These are phyloP conservation scores for Carex parvula DNA, from an alignment of 176 grass and related monocot species.

Conservation along the genomic window DNA sequence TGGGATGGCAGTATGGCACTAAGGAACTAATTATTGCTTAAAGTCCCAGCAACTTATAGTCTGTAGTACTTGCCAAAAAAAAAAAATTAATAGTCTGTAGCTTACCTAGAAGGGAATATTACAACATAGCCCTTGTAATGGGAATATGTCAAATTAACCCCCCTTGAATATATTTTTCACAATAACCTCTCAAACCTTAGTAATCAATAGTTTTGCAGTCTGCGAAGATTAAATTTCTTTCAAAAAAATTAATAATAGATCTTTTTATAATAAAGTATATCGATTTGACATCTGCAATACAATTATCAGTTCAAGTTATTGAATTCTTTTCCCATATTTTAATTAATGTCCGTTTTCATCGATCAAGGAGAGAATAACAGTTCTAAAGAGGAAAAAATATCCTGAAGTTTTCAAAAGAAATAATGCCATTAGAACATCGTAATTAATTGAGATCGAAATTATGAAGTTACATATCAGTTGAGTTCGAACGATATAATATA, in stretches of 20 bases:
- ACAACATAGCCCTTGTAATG: not conserved
- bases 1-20: not conserved
- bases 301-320: not conserved
- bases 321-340: not conserved
- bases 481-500: no score
- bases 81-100: not conserved
- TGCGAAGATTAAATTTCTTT: not conserved
- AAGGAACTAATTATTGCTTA: constrained; percentile 17
- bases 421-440: not conserved
- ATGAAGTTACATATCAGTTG: not conserved
- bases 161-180: not conserved
- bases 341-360: not conserved
- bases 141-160: not conserved
- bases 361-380: not conserved
- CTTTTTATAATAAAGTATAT: not conserved
- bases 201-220: not conserved
- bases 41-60: not conserved
- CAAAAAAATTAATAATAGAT: not conserved
- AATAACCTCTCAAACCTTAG: not conserved
- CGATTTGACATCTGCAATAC: not conserved
- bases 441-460: not conserved
- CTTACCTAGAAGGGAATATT: not conserved
- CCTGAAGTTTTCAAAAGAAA: not conserved
- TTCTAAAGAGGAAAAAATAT: not conserved
- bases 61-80: not conserved